A percentile compares a stretch with the other conserved stretches of the same genome.
phyloP scores from a whole-genome alignment of 2,329 filamentous ascomycete species.

The Botrytis fragariae region DNA sequence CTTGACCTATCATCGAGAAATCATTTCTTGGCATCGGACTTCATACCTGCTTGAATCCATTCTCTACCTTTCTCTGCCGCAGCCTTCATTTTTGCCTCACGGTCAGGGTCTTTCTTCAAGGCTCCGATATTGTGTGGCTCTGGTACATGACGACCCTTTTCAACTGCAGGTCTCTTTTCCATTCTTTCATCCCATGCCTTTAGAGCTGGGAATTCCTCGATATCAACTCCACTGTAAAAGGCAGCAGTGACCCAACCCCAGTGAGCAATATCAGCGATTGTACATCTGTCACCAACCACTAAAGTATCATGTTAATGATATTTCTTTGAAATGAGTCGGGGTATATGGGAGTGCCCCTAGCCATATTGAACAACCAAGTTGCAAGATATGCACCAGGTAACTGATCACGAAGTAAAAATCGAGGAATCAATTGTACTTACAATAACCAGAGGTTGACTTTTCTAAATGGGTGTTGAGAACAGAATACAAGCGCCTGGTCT shows the following conservation, averaged over 20 bases:
- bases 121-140: slow-evolving; percentile 60
- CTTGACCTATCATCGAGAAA: not conserved
- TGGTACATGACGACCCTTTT: slow-evolving; percentile 75
- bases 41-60: slow-evolving; percentile 70
- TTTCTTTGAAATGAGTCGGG: not conserved
- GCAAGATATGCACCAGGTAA: not conserved
- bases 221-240: slow-evolving; percentile 57
- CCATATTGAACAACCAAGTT: not conserved
- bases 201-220: slow-evolving; percentile 72
- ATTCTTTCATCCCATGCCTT: slow-evolving; percentile 76
- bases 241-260: slow-evolving; percentile 31
- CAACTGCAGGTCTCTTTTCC: slow-evolving; percentile 64
- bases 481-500: slow-evolving; percentile 77
- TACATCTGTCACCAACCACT: slow-evolving; percentile 64
- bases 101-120: slow-evolving; percentile 40
- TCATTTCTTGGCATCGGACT: slow-evolving; percentile 35
- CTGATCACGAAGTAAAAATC: not conserved
- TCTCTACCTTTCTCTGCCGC: slow-evolving; percentile 50
- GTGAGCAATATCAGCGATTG: slow-evolving; percentile 73
- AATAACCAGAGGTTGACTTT: slow-evolving; percentile 53
- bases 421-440: not conserved
- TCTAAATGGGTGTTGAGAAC: slow-evolving; percentile 71
- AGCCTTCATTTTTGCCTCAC: slow-evolving; percentile 53
- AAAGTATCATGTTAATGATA: not conserved
- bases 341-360: not conserved